Conservation (phyloP, 441 rosid genomes). For the Omphalea diandra region DNA sequence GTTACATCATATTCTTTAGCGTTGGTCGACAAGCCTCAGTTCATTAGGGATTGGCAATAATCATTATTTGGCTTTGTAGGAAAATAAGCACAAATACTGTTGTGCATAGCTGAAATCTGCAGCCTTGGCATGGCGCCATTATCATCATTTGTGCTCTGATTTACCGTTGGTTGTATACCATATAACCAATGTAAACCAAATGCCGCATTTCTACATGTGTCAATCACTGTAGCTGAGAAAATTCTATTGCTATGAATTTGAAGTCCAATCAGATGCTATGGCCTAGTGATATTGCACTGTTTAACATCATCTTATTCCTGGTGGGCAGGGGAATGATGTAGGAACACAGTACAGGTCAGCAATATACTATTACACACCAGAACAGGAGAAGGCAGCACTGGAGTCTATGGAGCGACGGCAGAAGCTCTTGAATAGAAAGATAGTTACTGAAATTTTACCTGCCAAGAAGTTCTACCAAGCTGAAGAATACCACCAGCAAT, state of each 20-base stretch:
- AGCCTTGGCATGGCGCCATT: background rate
- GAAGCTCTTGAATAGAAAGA: conserved; percentile 57
- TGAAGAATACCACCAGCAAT: conserved; percentile 89
- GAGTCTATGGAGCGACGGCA: conserved; percentile 68
- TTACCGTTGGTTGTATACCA: too few relatives aligned
- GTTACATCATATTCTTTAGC: background rate
- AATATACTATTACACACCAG: conserved; percentile 74
- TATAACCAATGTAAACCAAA: too few relatives aligned
- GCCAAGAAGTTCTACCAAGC: conserved; percentile 91
- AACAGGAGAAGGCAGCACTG: conserved; percentile 73
- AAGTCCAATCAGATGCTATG: background rate
- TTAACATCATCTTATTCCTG: conserved; percentile 9
- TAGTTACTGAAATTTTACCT: conserved; percentile 76
- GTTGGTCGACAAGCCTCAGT: background rate
- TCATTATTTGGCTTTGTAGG: background rate
- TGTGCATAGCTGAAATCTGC: background rate
- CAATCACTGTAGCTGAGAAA: too few relatives aligned
- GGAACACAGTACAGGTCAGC: conserved; percentile 92
- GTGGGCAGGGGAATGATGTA: conserved; percentile 77
- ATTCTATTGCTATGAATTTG: too few relatives aligned
- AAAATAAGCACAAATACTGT: too few relatives aligned
- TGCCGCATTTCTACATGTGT: too few relatives aligned
- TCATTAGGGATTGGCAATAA: background rate
- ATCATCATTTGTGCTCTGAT: background rate
- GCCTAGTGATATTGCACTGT: background rate